These are phyloP conservation scores for Chlorella vulgaris DNA, from an alignment of 139 green algal genomes.

Conservation along the genomic window DNA sequence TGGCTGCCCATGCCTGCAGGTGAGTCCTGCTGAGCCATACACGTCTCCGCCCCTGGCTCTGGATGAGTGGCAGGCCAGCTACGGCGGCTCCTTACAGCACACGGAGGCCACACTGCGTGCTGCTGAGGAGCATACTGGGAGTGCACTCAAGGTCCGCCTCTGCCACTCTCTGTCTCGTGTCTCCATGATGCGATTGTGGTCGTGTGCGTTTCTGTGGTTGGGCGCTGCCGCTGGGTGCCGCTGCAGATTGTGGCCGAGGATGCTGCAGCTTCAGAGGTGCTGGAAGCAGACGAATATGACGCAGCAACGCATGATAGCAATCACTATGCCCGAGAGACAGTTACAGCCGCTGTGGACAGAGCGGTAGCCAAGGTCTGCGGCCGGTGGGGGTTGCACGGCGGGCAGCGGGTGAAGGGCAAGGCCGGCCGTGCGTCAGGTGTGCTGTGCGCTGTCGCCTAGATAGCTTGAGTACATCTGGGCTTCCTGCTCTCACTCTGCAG, in stretches of 20 bases:
- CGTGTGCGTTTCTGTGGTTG: too few species aligned
- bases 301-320: slow-evolving; percentile 9
- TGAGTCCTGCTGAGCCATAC: not conserved
- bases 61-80: not conserved
- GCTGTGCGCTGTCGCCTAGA: not conserved
- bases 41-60: not conserved
- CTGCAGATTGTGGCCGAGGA: slow-evolving; percentile 38
- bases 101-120: not conserved
- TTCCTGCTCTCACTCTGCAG: slow-evolving; percentile 13
- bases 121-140: not conserved
- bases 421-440: too few species aligned
- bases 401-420: too few species aligned
- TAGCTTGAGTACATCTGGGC: not conserved
- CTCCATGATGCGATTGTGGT: too few species aligned
- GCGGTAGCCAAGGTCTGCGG: not conserved
- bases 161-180: too few species aligned
- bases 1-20: not conserved
- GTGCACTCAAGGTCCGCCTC: not conserved
- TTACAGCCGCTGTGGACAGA: slow-evolving; percentile 13
- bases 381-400: not conserved
- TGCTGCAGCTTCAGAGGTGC: slow-evolving; percentile 25
- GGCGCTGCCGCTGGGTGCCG: not conserved
- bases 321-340: slow-evolving; percentile 21
- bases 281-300: slow-evolving; percentile 26
- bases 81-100: not conserved